A percentile compares a stretch with the other conserved stretches of the same genome.
phyloP scores from a whole-genome alignment of 371 early-diverging fungal species.

The Entomophthora muscae region DNA sequence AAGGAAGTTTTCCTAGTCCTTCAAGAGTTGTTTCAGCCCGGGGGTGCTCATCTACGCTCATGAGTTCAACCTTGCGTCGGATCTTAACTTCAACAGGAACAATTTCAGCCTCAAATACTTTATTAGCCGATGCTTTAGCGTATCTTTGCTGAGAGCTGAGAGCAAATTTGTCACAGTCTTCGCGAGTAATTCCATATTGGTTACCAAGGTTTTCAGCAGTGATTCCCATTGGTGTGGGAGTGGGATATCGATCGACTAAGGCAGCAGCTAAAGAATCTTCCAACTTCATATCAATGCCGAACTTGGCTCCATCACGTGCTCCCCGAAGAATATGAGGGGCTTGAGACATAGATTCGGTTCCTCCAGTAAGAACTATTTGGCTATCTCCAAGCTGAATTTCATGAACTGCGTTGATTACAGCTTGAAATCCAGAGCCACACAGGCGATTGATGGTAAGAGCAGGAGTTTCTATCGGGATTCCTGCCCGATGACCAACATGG shows the following conservation, averaged over 20 bases:
- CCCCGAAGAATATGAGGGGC: slow-evolving; percentile 69
- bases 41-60: slow-evolving; percentile 77
- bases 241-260: slow-evolving; percentile 76
- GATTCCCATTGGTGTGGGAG: slow-evolving; percentile 81
- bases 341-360: slow-evolving; percentile 85
- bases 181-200: slow-evolving; percentile 60
- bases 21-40: slow-evolving; percentile 71
- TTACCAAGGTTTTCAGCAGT: slow-evolving; percentile 90
- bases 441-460: slow-evolving; percentile 87
- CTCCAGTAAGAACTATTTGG: slow-evolving; percentile 76
- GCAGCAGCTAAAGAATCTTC: slow-evolving; percentile 76
- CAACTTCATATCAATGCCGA: slow-evolving; percentile 70
- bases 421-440: slow-evolving; percentile 92
- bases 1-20: slow-evolving; percentile 50
- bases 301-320: slow-evolving; percentile 64
- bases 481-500: slow-evolving; percentile 80
- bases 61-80: slow-evolving; percentile 41
- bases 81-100: slow-evolving; percentile 69
- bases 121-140: slow-evolving; percentile 40
- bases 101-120: slow-evolving; percentile 67
- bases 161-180: slow-evolving; percentile 79
- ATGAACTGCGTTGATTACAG: slow-evolving; percentile 80
- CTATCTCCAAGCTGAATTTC: slow-evolving; percentile 74
- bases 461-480: slow-evolving; percentile 58
- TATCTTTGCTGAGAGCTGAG: slow-evolving; percentile 59